phyloP scores from a whole-genome alignment of 768 basidiomycete species.

The Collybiopsis confluens region DNA sequence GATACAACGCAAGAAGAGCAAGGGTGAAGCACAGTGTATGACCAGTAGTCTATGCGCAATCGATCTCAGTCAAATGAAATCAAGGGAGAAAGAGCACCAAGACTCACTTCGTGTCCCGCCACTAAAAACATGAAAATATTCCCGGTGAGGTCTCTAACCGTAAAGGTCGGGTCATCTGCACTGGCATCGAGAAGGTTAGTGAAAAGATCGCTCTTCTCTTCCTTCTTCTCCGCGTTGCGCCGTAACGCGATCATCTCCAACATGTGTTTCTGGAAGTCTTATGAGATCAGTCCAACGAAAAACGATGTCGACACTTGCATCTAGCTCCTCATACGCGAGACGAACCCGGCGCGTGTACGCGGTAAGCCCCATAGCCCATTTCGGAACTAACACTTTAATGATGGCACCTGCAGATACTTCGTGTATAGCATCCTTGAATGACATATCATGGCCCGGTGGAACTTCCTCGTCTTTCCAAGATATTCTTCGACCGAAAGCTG shows the following conservation, averaged over 20 bases:
- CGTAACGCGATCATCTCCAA: constrained; percentile 49
- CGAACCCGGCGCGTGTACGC: constrained; percentile 24
- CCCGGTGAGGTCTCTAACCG: constrained; percentile 20
- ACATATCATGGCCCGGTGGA: constrained; percentile 40
- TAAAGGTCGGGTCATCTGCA: constrained; percentile 21
- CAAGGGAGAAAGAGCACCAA: not conserved
- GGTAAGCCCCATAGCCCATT: constrained; percentile 34
- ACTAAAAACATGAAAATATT: constrained; percentile 52
- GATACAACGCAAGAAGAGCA: constrained; percentile 35
- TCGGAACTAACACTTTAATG: constrained; percentile 34
- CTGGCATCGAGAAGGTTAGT: constrained; percentile 49
- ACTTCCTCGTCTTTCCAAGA: constrained; percentile 9
- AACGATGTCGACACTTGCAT: constrained; percentile 22
- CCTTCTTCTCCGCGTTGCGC: constrained; percentile 27
- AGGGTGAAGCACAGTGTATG: constrained; percentile 34
- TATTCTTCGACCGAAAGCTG: constrained; percentile 11
- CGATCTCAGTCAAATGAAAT: not conserved
- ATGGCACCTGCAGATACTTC: constrained; percentile 33
- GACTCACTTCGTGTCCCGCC: constrained; percentile 54
- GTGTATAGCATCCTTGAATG: constrained; percentile 47
- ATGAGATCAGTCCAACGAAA: not conserved
- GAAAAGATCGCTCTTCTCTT: constrained; percentile 47
- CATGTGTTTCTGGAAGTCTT: constrained; percentile 35
- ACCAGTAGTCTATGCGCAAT: constrained; percentile 30
- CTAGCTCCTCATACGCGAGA: constrained; percentile 39